phyloP scores from a whole-genome alignment of 1,284 basidiomycete species.

The Golubevia pallescens region DNA sequence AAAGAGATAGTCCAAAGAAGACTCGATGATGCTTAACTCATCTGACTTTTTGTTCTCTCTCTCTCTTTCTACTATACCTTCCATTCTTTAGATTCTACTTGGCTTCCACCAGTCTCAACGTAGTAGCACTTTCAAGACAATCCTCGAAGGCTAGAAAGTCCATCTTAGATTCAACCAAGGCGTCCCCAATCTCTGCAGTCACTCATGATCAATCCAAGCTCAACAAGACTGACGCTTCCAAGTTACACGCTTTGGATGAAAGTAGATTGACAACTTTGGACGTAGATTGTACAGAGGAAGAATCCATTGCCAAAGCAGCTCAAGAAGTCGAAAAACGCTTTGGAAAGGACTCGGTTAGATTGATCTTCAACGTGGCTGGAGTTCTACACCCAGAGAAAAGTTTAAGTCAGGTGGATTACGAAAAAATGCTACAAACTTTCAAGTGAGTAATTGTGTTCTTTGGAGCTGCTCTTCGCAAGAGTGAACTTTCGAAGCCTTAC shows the following conservation, averaged over 20 bases:
- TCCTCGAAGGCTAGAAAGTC: conserved; percentile 35
- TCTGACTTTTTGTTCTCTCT: no score
- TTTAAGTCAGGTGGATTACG: conserved; percentile 64
- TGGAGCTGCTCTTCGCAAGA: not conserved
- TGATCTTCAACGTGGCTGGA: conserved; percentile 67
- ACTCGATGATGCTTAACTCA: no score
- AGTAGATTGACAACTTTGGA: conserved; percentile 65
- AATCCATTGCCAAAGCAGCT: conserved; percentile 63
- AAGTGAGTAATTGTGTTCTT: conserved; percentile 18
- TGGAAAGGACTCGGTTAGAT: conserved; percentile 64
- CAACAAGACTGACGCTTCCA: not conserved
- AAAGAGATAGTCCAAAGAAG: no score
- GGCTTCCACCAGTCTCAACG: conserved; percentile 29
- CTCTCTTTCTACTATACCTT: no score
- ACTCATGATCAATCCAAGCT: not conserved
- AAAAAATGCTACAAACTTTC: conserved; percentile 56
- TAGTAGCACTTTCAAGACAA: conserved; percentile 43
- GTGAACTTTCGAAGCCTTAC: not conserved
- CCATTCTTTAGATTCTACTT: conserved; percentile 11
- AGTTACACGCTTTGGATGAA: conserved; percentile 20
- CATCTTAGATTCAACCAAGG: conserved; percentile 21
- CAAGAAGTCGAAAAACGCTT: conserved; percentile 63
- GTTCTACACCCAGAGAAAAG: conserved; percentile 68
- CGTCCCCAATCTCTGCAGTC: not conserved
- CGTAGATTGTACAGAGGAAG: conserved; percentile 65